phyloP scores from a whole-genome alignment of 108 stramenopile species.

The Cyclostephanos invisitatus region DNA sequence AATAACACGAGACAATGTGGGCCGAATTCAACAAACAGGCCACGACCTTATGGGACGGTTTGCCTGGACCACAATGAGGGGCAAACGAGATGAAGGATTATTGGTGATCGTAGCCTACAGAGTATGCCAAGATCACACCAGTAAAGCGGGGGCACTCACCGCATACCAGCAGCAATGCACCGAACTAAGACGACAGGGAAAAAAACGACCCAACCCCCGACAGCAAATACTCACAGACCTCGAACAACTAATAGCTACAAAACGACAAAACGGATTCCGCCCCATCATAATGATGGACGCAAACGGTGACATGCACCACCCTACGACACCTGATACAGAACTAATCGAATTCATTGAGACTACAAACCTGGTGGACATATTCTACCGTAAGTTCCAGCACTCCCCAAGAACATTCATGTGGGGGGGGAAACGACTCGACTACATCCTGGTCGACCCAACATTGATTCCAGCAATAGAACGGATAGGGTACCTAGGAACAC shows the following conservation, averaged over 20 bases:
- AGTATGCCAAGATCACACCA: background rate
- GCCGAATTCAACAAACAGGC: background rate
- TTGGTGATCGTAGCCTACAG: background rate
- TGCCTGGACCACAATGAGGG: background rate
- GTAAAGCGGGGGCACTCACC: background rate
- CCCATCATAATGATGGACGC: background rate
- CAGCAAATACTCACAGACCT: slow-evolving; percentile 8
- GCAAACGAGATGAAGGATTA: slow-evolving; percentile 7
- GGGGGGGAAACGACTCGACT: slow-evolving; percentile 4
- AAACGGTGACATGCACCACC: background rate
- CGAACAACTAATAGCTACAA: too few species aligned
- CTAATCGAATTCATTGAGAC: background rate
- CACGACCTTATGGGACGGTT: background rate
- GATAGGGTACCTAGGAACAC: slow-evolving; percentile 9
- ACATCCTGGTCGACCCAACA: background rate
- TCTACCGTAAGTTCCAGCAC: background rate
- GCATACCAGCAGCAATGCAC: background rate
- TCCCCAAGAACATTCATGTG: background rate
- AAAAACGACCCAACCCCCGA: too few species aligned
- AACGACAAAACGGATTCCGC: too few species aligned
- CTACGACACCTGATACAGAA: background rate
- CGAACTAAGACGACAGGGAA: too few species aligned
- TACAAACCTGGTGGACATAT: background rate
- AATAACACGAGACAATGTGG: background rate
- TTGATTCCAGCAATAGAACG: background rate